Percentiles rank a stretch among this genome's conserved stretches.
phyloP scores from a whole-genome alignment of 345 rosid genomes.

The Sisymbrium irio region DNA sequence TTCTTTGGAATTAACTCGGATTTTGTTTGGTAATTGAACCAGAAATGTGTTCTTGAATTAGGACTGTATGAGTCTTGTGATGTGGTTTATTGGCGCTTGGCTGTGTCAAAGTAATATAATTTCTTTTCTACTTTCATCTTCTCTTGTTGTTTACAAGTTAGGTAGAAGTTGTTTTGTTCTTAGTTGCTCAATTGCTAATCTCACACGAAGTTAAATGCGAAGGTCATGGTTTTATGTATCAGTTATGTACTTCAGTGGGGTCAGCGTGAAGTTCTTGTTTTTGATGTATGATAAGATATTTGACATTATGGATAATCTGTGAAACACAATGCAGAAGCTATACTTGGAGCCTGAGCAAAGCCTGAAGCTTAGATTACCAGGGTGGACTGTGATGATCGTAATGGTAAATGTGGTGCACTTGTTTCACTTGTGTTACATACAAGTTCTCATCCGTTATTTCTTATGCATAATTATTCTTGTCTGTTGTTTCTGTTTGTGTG shows the following conservation, averaged over 20 bases:
- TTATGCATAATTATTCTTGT: constrained; percentile 6
- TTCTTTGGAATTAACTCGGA: constrained; percentile 3
- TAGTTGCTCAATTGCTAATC: not conserved
- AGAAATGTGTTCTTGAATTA: not conserved
- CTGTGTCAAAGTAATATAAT: not conserved
- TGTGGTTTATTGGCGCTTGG: not conserved
- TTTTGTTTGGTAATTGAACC: constrained; percentile 10
- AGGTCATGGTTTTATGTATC: not conserved
- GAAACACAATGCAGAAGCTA: constrained; percentile 21
- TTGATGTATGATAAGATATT: not conserved
- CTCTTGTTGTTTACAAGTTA: not conserved
- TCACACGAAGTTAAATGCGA: not conserved
- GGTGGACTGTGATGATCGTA: constrained; percentile 6
- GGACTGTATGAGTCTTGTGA: not conserved
- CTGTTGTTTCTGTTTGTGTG: constrained; percentile 28
- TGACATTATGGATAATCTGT: constrained; percentile 7
- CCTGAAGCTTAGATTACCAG: constrained; percentile 20
- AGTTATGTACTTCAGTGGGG: not conserved
- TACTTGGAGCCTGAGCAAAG: constrained; percentile 5
- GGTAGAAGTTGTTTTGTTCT: not conserved
- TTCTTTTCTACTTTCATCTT: not conserved
- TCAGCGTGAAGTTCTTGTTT: not conserved
- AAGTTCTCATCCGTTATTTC: constrained; percentile 1
- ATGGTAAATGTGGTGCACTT: constrained; percentile 27
- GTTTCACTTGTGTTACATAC: not conserved